Evolutionary conservation across 2,329 filamentous ascomycete genomes (phyloP).

Genomic region (Nakataea oryzae): DNA sequence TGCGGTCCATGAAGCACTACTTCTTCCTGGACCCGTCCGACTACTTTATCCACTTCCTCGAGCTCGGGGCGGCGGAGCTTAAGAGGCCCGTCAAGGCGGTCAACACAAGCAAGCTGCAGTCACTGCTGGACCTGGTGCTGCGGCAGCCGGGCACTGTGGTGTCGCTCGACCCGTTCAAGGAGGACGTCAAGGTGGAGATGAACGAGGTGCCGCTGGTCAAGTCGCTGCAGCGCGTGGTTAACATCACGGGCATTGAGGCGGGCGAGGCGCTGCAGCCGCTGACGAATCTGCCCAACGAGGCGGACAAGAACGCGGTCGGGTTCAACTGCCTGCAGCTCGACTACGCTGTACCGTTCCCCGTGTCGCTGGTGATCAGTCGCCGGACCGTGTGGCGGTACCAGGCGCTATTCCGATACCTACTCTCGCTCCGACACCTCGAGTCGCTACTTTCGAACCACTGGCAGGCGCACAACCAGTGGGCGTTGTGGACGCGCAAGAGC

Average conservation of each 20-base stretch:
- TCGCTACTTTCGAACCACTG: conserved; percentile 77
- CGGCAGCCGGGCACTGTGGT: conserved; percentile 94
- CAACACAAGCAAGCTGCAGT: conserved; percentile 89
- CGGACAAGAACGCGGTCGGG: conserved; percentile 69
- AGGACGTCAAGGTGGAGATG: conserved; percentile 96
- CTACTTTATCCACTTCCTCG: conserved; percentile 96
- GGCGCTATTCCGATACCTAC: conserved; percentile 84
- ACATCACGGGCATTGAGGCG: conserved; percentile 89
- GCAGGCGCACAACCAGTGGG: conserved; percentile 76
- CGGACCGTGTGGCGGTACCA: conserved; percentile 98
- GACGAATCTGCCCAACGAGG: conserved; percentile 39
- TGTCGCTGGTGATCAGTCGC: conserved; percentile 88
- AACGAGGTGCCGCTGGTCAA: conserved; percentile 89
- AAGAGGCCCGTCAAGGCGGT: conserved; percentile 86
- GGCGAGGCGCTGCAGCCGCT: conserved; percentile 72
- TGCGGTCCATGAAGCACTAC: conserved; percentile 93
- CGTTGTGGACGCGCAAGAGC: conserved; percentile 74
- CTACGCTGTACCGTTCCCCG: conserved; percentile 87
- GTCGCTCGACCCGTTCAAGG: conserved; percentile 91
- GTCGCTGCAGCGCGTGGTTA: conserved; percentile 91
- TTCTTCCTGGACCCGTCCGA: conserved; percentile 98
- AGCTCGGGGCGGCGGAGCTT: conserved; percentile 80
- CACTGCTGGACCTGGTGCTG: conserved; percentile 85
- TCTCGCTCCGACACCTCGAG: conserved; percentile 84
- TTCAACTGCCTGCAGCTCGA: conserved; percentile 92